phyloP scores from a whole-genome alignment of 2,329 filamentous ascomycete genomes.

The Aspergillus melleus region DNA sequence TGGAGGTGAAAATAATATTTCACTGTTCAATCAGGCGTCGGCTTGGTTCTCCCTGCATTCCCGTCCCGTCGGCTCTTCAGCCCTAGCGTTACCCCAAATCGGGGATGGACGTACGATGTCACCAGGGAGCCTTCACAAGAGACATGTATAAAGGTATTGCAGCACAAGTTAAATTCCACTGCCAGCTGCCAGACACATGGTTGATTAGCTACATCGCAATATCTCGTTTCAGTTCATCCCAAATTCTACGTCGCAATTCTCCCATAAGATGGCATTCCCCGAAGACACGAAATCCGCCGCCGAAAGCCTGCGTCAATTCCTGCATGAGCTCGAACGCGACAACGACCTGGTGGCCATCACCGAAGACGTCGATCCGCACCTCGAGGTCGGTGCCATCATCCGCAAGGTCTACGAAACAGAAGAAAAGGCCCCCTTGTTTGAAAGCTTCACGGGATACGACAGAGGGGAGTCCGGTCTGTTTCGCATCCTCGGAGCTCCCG shows the following conservation, averaged over 20 bases:
- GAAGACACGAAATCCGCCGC: not conserved
- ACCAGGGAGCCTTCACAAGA: too few relatives aligned
- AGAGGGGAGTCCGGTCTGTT: constrained; percentile 7
- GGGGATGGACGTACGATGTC: not conserved
- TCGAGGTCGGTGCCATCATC: constrained; percentile 14
- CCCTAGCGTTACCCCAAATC: not conserved
- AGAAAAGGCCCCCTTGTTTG: constrained; percentile 8
- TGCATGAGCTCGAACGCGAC: constrained; percentile 11
- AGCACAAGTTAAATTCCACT: too few relatives aligned
- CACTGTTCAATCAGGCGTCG: not conserved
- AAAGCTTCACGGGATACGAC: not conserved
- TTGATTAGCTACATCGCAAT: too few relatives aligned
- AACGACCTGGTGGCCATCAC: constrained; percentile 13
- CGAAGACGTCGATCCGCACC: constrained; percentile 12
- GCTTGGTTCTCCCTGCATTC: too few relatives aligned
- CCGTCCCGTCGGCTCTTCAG: not conserved
- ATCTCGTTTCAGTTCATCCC: too few relatives aligned
- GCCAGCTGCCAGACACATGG: too few relatives aligned
- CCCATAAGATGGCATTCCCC: not conserved
- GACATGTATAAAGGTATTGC: too few relatives aligned
- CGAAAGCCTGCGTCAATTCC: constrained; percentile 1
- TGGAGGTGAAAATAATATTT: too few relatives aligned
- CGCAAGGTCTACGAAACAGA: constrained; percentile 14
- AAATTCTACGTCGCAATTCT: too few relatives aligned
- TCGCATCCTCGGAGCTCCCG: constrained; percentile 13